Evolutionary conservation across 768 basidiomycete species (phyloP), one percentile per base, ranked within the genome.

Genomic region (Baorangia bicolor): DNA sequence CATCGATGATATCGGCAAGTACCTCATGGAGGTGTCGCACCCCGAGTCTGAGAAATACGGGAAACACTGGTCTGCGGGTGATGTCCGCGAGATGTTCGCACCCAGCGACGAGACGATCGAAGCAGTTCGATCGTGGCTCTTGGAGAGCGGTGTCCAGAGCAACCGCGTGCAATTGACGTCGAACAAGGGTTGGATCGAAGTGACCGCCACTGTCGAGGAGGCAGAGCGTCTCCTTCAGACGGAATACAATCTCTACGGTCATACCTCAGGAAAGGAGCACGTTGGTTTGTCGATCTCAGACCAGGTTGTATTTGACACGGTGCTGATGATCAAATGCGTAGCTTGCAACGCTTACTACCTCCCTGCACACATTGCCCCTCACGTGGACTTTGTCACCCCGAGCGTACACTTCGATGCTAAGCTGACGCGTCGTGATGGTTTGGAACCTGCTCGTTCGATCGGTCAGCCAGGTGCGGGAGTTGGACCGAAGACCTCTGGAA

Each of bases 321-420:
- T 33, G 25, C 52, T 61, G 35, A 64, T 47, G 27, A 42, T 30
- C 9, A 33, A 23, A 45, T 49, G 8, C 8, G 9, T 54, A 72
- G 73, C 65, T 21, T 76, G 71, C 55, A 60, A 72, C 12, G 65
- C 65, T 5, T 75, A 75, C 55, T 68, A 66, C 39, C 57, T 75
- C 28, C 74, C 74, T 10, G 61, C 55, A 14, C 57, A 73, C 49
- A 47, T 75, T 25, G 54, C 43, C 8, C 59, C 65, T 33, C 74
- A 75, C 45, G 61, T 73, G 16, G 71, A 75, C 47, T 63, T 75
- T 49, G 67, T 73, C 39, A 70, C 61, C 0, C 71, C 71, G 11
- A 69, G 69, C 11, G 63, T 73, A 1, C 64, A 73, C 61, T 75
- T 75, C 25, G 67, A 71, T 49, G 49, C 56, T 12, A 63, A 58